Evolutionary conservation across 768 basidiomycete genomes (phyloP).

Genomic region (Punctularia strigosozonata): DNA sequence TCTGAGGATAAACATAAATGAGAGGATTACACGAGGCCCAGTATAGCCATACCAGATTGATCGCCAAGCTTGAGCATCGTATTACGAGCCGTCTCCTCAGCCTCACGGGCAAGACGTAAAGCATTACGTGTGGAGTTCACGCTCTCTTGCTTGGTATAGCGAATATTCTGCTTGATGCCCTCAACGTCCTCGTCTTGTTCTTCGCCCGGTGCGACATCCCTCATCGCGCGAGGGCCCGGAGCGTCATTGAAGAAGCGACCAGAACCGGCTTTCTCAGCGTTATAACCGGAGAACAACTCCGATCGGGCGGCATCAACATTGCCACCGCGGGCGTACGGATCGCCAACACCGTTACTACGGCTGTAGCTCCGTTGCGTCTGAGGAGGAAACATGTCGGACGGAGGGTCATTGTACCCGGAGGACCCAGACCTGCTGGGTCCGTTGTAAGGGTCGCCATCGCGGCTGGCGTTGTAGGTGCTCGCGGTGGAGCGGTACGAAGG

Average conservation of each 20-base stretch:
- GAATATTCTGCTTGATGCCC: slow-evolving; percentile 88
- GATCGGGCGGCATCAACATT: slow-evolving; percentile 55
- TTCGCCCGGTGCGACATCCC: slow-evolving; percentile 45
- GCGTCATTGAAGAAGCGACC: slow-evolving; percentile 60
- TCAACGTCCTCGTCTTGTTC: slow-evolving; percentile 85
- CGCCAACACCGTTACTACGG: slow-evolving; percentile 43
- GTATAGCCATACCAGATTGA: slow-evolving; percentile 67
- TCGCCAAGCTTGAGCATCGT: slow-evolving; percentile 78
- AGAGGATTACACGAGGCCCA: slow-evolving; percentile 2
- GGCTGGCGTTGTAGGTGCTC: slow-evolving; percentile 55
- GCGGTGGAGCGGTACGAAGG: slow-evolving; percentile 36
- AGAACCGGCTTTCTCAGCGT: slow-evolving; percentile 43
- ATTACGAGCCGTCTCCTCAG: slow-evolving; percentile 87
- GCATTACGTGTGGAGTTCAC: slow-evolving; percentile 87
- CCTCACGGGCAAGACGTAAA: slow-evolving; percentile 85
- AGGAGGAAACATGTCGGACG: slow-evolving; percentile 4
- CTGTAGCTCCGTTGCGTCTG: slow-evolving; percentile 28
- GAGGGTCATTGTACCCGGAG: slow-evolving; percentile 9
- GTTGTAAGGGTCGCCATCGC: slow-evolving; percentile 53
- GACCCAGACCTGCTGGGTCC: slow-evolving; percentile 15
- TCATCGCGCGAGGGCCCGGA: slow-evolving; percentile 21
- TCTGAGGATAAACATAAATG: slow-evolving; percentile 27
- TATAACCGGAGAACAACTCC: slow-evolving; percentile 68
- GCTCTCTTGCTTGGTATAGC: slow-evolving; percentile 84
- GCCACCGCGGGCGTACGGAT: slow-evolving; percentile 55